Evolutionary conservation across 2,329 filamentous ascomycete species (phyloP), one percentile per base, ranked within the genome.

Genomic region (Monilinia aucupariae): DNA sequence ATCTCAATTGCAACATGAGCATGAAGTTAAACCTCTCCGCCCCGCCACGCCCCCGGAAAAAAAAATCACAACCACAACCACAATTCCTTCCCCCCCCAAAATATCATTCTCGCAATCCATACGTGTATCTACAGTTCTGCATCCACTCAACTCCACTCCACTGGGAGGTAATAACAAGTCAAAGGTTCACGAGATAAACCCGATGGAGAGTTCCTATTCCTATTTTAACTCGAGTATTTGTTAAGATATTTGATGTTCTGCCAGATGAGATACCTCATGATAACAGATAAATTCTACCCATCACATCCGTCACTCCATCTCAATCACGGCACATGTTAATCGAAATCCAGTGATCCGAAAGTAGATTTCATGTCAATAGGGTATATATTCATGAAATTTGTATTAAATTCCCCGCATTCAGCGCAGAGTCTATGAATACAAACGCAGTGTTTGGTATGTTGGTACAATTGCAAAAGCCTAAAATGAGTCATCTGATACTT

Each of bases 371-470:
- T 47, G 27, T 47, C 54, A 34, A 56, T 25, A 56, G 41, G 53
- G 54, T 47, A 59, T 59, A 50, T 30, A 50, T 59, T 59, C 45
- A 59, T 49, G 32, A 37, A n/a, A n/a, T 50, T 39, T 59, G 45
- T 59, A 50, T 39, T 50, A 50, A 20, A 22, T 39, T 49, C 45
- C 45, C 45, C 50, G 56, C 22, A 39, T 59, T 59, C 17, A 50
- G 47, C n/a, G 56, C 56, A 48, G 45, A 50, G 25, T 45, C 34
- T 54, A 61, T 61, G 49, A 45, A 39, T 61, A 53, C 49, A 61
- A 22, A 52, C 59, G 45, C 50, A 27, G 25, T 54, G 48, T 52
- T 60, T 60, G 48, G 34, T 53, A 61, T 61, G 47, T 61, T 61
- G 48, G 59, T 61, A 61, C 59, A 61, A 22, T 39, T 39, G 59